phyloP scores from a whole-genome alignment of 805 yeast genomes.

The Ascoidea tarda region DNA sequence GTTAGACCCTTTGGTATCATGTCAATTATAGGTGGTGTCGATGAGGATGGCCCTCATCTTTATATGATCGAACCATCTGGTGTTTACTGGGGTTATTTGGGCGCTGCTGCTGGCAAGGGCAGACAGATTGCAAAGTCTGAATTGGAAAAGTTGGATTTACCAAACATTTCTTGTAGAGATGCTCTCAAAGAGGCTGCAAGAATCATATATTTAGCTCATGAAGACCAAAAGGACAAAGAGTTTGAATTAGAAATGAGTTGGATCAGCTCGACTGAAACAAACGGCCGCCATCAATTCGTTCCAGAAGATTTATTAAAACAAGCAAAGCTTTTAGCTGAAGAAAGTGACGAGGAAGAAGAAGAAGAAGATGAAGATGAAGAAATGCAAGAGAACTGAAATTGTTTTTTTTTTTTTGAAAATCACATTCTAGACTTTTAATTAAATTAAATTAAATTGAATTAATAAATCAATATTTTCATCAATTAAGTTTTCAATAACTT shows the following conservation, averaged over 20 bases:
- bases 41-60: slow-evolving; percentile 78
- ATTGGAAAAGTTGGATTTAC: slow-evolving; percentile 75
- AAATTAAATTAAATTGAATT: too few species aligned
- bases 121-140: slow-evolving; percentile 97
- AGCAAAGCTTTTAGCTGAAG: slow-evolving; percentile 75
- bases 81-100: slow-evolving; percentile 91
- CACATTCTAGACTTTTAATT: too few species aligned
- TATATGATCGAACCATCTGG: slow-evolving; percentile 98
- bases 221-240: slow-evolving; percentile 94
- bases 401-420: too few species aligned
- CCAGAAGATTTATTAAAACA: slow-evolving; percentile 70
- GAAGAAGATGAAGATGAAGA: slow-evolving; percentile 42
- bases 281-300: slow-evolving; percentile 66
- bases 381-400: slow-evolving; percentile 17
- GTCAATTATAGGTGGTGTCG: slow-evolving; percentile 88
- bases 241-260: slow-evolving; percentile 91
- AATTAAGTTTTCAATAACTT: too few species aligned
- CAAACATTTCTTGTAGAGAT: slow-evolving; percentile 54
- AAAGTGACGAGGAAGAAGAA: slow-evolving; percentile 67
- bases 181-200: slow-evolving; percentile 92
- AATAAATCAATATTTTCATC: too few species aligned
- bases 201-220: slow-evolving; percentile 88
- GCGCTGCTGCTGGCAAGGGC: slow-evolving; percentile 97
- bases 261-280: slow-evolving; percentile 66
- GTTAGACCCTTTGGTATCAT: slow-evolving; percentile 96